Percentiles rank a stretch among this genome's conserved stretches.
Conservation (phyloP, 1,284 basidiomycete species). For the Ustilago shanxiensis region DNA sequence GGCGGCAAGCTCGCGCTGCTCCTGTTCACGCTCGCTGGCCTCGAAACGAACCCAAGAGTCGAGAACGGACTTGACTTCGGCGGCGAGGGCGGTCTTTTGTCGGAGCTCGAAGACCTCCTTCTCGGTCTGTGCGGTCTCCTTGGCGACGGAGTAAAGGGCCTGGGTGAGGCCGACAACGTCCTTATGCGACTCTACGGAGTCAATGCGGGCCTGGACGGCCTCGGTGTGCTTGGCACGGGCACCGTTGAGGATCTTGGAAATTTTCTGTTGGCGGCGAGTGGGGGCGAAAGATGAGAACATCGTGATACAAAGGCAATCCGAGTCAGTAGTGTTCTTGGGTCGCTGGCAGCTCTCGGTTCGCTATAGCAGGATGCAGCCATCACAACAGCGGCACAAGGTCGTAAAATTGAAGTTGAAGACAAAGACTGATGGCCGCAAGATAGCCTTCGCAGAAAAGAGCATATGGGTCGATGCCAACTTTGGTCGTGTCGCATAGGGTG, state of each 20-base stretch:
- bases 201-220: slow-evolving; percentile 92
- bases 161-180: slow-evolving; percentile 91
- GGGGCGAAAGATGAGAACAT: background rate
- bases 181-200: slow-evolving; percentile 90
- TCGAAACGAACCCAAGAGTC: slow-evolving; percentile 99
- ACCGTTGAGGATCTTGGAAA: slow-evolving; percentile 83
- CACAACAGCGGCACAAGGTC: background rate
- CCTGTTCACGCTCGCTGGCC: slow-evolving; percentile 94
- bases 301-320: background rate
- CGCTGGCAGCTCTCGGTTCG: background rate
- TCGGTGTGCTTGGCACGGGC: slow-evolving; percentile 91
- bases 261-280: slow-evolving; percentile 72
- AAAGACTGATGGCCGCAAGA: no score
- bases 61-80: slow-evolving; percentile 92
- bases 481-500: no score
- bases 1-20: slow-evolving; percentile 91
- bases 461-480: no score
- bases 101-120: slow-evolving; percentile 88
- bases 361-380: background rate
- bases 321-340: background rate
- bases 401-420: background rate
- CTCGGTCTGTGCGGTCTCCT: slow-evolving; percentile 95
- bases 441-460: no score
- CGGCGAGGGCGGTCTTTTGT: slow-evolving; percentile 87
- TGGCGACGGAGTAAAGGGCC: slow-evolving; percentile 90